Conservation (phyloP, 2,329 filamentous ascomycete genomes). For the Talaromyces atroroseus region DNA sequence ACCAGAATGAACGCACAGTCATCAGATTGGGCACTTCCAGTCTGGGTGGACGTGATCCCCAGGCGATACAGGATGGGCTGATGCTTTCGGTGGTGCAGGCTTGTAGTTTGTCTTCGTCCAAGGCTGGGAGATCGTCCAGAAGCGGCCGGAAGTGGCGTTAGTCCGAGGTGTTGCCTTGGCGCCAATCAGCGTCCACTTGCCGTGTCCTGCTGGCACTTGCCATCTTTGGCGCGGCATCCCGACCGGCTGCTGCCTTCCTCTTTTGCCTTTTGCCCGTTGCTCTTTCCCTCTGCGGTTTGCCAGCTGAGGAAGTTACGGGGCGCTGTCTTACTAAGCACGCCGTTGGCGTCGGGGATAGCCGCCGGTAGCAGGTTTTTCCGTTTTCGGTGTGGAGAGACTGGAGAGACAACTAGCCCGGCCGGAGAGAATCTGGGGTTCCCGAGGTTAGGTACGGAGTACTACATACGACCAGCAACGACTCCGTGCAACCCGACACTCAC, state of each 20-base stretch:
- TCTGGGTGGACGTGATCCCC: no score
- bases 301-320: not conserved
- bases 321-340: not conserved
- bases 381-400: not conserved
- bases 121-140: conserved; percentile 3
- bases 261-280: not conserved
- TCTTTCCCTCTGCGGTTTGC: not conserved
- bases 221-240: conserved; percentile 2
- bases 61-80: no score
- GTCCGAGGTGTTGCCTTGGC: not conserved
- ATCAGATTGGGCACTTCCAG: not conserved
- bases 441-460: not conserved
- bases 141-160: conserved; percentile 3
- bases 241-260: not conserved
- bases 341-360: not conserved
- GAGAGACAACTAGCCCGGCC: no score
- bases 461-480: no score
- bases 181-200: not conserved
- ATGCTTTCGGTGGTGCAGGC: not conserved
- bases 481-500: not conserved
- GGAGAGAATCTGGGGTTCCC: no score
- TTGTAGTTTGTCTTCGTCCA: not conserved
- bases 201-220: not conserved
- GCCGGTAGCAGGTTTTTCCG: not conserved
- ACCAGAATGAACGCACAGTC: not conserved